Evolutionary conservation across 2,329 filamentous ascomycete genomes (phyloP).

Genomic region (Pestalotiopsis sp.): DNA sequence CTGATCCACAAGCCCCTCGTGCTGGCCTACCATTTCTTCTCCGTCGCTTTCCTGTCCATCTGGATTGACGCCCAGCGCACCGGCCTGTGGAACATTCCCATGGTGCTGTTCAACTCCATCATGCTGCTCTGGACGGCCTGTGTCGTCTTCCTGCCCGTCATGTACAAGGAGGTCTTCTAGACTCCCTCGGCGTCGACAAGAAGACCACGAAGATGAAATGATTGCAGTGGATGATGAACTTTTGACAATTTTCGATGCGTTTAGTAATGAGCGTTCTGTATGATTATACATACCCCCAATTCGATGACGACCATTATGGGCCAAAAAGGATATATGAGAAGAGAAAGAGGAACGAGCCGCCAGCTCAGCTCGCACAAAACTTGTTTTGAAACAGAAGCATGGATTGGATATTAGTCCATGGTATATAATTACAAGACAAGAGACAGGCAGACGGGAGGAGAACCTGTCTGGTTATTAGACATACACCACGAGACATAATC

Average conservation of each 20-base stretch:
- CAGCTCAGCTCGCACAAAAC: neutral
- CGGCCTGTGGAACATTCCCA: conserved; percentile 59
- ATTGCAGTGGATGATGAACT: neutral
- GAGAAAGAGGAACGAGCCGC: neutral
- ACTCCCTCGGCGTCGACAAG: neutral
- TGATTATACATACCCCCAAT: conserved; percentile 3
- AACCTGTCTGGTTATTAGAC: neutral
- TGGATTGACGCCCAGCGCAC: conserved; percentile 61
- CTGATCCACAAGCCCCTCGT: conserved; percentile 75
- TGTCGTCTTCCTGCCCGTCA: conserved; percentile 79
- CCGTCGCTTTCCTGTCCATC: conserved; percentile 84
- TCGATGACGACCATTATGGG: neutral
- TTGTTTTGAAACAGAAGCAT: neutral
- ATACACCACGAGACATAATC: neutral
- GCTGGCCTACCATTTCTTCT: conserved; percentile 91
- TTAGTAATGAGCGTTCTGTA: neutral
- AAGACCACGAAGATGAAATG: neutral
- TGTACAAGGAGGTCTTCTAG: conserved; percentile 62
- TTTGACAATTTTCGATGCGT: neutral
- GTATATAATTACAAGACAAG: neutral
- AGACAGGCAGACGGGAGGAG: neutral
- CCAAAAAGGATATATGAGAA: neutral
- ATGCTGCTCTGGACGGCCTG: conserved; percentile 79
- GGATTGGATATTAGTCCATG: neutral
- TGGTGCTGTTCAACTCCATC: conserved; percentile 64